These are phyloP conservation scores for Zoysia matrella DNA, from an alignment of 202 grass and related monocot species.

Conservation along the genomic window DNA sequence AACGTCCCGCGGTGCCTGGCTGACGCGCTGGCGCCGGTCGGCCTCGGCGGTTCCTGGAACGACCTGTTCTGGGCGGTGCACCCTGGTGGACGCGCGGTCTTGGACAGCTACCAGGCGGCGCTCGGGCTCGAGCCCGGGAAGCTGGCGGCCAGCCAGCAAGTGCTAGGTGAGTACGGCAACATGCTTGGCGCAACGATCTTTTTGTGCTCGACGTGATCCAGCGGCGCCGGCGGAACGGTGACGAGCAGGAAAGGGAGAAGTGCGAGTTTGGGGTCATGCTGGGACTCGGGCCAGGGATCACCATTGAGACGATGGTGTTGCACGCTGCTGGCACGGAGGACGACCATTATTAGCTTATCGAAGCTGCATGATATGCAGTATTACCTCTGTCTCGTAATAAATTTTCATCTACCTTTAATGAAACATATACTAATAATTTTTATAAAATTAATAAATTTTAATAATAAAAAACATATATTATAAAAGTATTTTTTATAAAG, in stretches of 20 bases:
- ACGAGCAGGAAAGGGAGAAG: neutral
- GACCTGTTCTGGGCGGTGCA: conserved; percentile 19
- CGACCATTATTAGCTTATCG: no score
- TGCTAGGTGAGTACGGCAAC: conserved; percentile 32
- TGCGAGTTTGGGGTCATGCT: conserved; percentile 10
- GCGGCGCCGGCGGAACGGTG: neutral
- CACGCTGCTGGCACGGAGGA: neutral
- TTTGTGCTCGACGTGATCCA: neutral
- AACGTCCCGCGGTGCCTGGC: neutral
- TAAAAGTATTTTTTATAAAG: no score
- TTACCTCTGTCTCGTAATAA: no score
- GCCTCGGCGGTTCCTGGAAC: neutral
- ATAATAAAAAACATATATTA: no score
- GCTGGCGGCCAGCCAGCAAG: conserved; percentile 19
- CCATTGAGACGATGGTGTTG: conserved; percentile 22
- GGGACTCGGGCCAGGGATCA: conserved; percentile 35
- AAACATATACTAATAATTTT: no score
- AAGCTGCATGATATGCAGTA: no score
- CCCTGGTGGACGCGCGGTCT: conserved; percentile 1
- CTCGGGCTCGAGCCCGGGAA: neutral
- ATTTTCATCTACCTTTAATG: no score
- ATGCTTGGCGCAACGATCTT: conserved; percentile 3
- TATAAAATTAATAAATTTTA: no score
- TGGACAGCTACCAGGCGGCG: neutral
- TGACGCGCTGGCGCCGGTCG: neutral